Evolutionary conservation across 75 land plant genomes (phyloP), one percentile per base, ranked within the genome.

Genomic region (Azolla pinnata): DNA sequence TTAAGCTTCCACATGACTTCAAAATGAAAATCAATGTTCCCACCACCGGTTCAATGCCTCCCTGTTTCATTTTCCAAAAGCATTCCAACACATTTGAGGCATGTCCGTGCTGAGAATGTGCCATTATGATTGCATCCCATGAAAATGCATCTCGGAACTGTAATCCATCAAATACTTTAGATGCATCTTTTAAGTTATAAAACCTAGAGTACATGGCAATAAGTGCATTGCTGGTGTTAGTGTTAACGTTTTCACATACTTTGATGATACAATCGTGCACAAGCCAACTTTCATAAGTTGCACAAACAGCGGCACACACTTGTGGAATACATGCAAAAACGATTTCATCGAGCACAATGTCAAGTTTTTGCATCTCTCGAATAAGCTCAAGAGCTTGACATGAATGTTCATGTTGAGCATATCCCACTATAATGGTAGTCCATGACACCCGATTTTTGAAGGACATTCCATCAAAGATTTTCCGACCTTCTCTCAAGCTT

Each of bases 81-180:
- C 76, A 4, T 9, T 74, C 56, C 27, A 85, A 1, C 29, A 83
- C 83, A 30, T 67, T 59, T 33, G 62, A 31, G 2, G 67, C 70
- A 68, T 71, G 52, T 26, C 89, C 89, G 68, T 85, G 78, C 33
- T 70, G 64, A 16, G 69, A 77, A 59, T 74, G 79, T 31, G 72
- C 73, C 30, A 78, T 63, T 0, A 85, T 76, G 83, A 83, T 76
- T 18, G 72, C 82, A 65, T 76, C 79, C 80, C 83, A 85, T 14
- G 67, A 67, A 12, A 73, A 40, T 21, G 64, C 66, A 60, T 82
- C 82, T 31, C 57, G 71, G 31, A 66, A 72, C 20, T 30, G 53
- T 68, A 71, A 64, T 18, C 54, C 44, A 31, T 74, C 57, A 63
- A 85, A 85, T 46, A 73, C 33, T 55, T 70, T 57, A 46, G 75